Evolutionary conservation across 345 rosid species (phyloP), one percentile per base, ranked within the genome.

Genomic region (Camelina laxa): DNA sequence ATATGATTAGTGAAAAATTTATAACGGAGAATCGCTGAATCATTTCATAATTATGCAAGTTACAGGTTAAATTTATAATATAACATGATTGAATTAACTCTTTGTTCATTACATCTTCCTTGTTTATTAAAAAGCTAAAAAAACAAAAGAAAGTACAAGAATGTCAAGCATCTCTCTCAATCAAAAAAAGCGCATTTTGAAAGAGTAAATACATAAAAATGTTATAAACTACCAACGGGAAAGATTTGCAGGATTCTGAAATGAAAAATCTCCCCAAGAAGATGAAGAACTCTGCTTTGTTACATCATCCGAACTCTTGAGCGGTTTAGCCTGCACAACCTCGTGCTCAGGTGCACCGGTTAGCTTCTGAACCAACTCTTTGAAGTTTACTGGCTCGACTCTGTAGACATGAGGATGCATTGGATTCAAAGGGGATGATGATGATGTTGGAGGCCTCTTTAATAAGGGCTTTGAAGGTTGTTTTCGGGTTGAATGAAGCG

Each of bases 351-450:
- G 70, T 50, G 89, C 81, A 48, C 90, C 89, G 2, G 98, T 94
- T 51, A 93, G 90, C 83, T 81, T 84, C 81, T 91, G 97, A 63
- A 93, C 98, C 82, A 93, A 85, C 47, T 85, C 92, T 67, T 88
- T 76, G 85, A 93, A 93, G 79, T 93, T 82, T 4, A 81, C 60
- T 39, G 96, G 87, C 15, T 91, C 91, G 7, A 93, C 98, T 73
- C 67, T 79, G 90, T 93, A 93, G n/a, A 93, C 87, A 55, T 78
- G 85, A 0, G 96, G 87, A 10, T 85, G 85, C 59, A 75, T 84
- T 10, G 94, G 89, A 24, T 91, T 88, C 61, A 83, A 65, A 10
- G 89, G 92, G 9, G 70, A 69, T 42, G 49, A 65, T 14, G 58
- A 19, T 11, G 91, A 87, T 7, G 78, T 81, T 5, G 85, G 84